Evolutionary conservation across 2,329 filamentous ascomycete species (phyloP).

Genomic region (Diaporthe destruens): DNA sequence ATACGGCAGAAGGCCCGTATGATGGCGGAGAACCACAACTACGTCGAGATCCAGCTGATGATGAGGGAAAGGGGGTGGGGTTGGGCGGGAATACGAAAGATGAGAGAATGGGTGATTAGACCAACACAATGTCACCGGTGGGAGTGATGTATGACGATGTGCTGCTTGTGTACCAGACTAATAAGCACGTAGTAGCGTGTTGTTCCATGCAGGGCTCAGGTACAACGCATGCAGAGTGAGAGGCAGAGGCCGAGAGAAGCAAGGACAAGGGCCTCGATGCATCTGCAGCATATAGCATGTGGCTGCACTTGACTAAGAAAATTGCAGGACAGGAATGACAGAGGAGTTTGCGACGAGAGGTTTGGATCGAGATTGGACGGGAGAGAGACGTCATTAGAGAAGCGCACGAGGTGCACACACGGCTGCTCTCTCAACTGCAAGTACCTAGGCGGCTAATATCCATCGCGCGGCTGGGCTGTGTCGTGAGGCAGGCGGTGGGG

Average conservation of each 20-base stretch:
- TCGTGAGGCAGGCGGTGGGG: neutral
- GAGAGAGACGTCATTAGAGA: conserved; percentile 7
- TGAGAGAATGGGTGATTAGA: neutral
- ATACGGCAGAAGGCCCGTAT: neutral
- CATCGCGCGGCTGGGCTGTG: neutral
- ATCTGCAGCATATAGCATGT: neutral
- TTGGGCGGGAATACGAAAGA: no score
- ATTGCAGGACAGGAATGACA: neutral
- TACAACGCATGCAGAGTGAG: neutral
- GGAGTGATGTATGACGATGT: neutral
- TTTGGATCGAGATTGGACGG: conserved; percentile 11
- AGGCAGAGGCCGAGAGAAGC: neutral
- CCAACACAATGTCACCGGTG: neutral
- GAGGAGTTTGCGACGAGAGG: conserved; percentile 5
- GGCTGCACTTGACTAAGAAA: neutral
- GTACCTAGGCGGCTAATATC: no score
- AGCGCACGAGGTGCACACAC: conserved; percentile 3
- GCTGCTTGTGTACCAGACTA: neutral
- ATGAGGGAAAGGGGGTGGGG: neutral
- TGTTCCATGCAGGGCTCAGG: neutral
- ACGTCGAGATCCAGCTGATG: neutral
- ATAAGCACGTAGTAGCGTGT: neutral
- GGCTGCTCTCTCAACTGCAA: neutral
- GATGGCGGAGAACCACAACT: neutral
- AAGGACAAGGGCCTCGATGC: neutral